These are phyloP conservation scores for Pistacia integerrima DNA, from an alignment of 345 rosid species.

Conservation along the genomic window DNA sequence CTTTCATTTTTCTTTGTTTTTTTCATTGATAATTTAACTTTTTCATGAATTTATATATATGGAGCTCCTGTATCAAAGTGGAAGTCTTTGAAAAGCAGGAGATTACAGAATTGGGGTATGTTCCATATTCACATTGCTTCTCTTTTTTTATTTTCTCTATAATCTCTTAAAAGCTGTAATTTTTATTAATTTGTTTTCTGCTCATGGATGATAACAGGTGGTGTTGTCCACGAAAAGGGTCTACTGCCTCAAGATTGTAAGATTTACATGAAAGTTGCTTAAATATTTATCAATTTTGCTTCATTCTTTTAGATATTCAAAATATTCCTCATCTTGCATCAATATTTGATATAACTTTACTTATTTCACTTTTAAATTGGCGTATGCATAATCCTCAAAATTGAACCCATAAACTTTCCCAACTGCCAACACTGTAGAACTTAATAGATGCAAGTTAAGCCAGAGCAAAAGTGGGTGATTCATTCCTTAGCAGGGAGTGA, in stretches of 20 bases:
- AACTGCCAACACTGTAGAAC: neutral
- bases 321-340: no score
- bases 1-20: neutral
- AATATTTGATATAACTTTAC: no score
- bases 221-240: conserved; percentile 95
- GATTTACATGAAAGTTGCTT: conserved; percentile 24
- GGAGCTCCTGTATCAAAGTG: conserved; percentile 75
- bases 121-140: neutral
- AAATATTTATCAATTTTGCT: neutral
- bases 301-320: neutral
- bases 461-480: no score
- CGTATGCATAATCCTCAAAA: neutral
- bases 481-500: neutral
- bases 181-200: neutral
- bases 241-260: conserved; percentile 86
- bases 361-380: neutral
- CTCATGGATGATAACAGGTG: conserved; percentile 56
- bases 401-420: neutral
- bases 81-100: conserved; percentile 84
- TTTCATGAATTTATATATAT: conserved; percentile 44
- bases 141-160: neutral
- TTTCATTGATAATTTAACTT: neutral
- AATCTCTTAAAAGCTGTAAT: conserved; percentile 5
- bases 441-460: neutral
- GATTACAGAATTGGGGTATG: conserved; percentile 93